phyloP scores from a whole-genome alignment of 192 early-diverging fungal genomes.

The Coemansia sp. region DNA sequence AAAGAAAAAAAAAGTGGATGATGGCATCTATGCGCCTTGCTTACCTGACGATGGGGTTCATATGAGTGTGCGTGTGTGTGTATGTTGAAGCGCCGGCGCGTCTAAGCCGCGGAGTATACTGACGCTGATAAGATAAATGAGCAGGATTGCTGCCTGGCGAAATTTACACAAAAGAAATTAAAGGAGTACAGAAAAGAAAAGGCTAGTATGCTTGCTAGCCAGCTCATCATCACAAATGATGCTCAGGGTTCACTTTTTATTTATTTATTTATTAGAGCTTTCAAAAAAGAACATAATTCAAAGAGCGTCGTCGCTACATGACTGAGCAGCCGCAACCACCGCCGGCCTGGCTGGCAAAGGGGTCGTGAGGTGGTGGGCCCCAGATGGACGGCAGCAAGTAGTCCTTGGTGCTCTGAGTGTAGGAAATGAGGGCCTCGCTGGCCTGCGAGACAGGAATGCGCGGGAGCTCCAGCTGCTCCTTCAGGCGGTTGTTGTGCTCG shows the following conservation, averaged over 20 bases:
- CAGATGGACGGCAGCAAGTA: conserved; percentile 63
- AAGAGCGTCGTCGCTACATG: conserved; percentile 28
- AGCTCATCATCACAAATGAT: background rate
- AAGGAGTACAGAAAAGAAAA: background rate
- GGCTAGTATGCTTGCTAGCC: background rate
- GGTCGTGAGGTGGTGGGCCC: conserved; percentile 65
- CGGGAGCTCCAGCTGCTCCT: conserved; percentile 77
- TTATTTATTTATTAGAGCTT: too few relatives aligned
- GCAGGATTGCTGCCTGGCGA: background rate
- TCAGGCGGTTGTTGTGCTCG: conserved; percentile 74
- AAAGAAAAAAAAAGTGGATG: background rate
- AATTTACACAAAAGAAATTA: background rate
- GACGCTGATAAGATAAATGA: background rate
- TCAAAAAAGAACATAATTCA: background rate
- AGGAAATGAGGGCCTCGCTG: conserved; percentile 62
- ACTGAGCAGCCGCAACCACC: conserved; percentile 57
- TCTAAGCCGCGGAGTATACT: background rate
- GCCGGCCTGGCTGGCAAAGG: conserved; percentile 61
- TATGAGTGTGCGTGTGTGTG: background rate
- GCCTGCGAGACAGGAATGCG: conserved; percentile 79
- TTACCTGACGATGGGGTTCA: conserved; percentile 29
- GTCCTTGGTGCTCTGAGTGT: conserved; percentile 63
- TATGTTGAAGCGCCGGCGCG: background rate
- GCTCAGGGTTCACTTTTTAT: too few relatives aligned
- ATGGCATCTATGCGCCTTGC: conserved; percentile 1